Evolutionary conservation across 2,329 filamentous ascomycete species (phyloP).

Genomic region (Leptographium procerum): DNA sequence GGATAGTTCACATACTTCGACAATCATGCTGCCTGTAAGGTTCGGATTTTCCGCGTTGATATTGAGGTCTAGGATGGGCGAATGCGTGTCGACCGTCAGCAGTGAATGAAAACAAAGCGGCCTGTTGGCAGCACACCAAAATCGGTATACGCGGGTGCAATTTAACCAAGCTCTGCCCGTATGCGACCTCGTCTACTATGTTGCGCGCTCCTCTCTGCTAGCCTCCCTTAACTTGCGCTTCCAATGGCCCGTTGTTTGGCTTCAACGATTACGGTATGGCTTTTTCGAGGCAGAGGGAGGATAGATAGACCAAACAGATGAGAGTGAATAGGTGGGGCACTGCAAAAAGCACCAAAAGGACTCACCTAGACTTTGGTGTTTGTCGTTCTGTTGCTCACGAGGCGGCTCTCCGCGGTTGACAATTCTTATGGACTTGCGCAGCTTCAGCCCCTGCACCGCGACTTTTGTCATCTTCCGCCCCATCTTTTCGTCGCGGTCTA

Average conservation of each 20-base stretch:
- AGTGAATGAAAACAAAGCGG: background rate
- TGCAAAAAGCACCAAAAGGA: background rate
- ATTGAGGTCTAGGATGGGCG: background rate
- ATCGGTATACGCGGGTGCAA: background rate
- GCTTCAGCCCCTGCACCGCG: background rate
- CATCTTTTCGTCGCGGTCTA: constrained; percentile 4
- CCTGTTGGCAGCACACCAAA: no score
- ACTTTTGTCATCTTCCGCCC: constrained; percentile 2
- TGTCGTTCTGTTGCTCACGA: background rate
- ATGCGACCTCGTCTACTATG: background rate
- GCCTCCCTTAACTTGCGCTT: background rate
- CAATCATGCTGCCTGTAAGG: constrained; percentile 21
- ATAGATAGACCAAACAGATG: background rate
- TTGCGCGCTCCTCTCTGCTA: background rate
- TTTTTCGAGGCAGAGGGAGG: background rate
- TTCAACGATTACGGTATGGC: background rate
- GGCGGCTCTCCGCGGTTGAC: constrained; percentile 1
- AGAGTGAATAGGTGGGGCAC: background rate
- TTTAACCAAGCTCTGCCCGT: background rate
- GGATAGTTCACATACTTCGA: constrained; percentile 18
- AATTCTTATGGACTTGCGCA: constrained; percentile 9
- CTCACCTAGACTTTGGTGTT: background rate
- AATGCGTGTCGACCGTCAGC: background rate
- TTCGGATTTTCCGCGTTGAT: background rate
- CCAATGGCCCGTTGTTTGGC: background rate